Evolutionary conservation across 257 asterid genomes (phyloP).

Genomic region (Primulina tabacum): DNA sequence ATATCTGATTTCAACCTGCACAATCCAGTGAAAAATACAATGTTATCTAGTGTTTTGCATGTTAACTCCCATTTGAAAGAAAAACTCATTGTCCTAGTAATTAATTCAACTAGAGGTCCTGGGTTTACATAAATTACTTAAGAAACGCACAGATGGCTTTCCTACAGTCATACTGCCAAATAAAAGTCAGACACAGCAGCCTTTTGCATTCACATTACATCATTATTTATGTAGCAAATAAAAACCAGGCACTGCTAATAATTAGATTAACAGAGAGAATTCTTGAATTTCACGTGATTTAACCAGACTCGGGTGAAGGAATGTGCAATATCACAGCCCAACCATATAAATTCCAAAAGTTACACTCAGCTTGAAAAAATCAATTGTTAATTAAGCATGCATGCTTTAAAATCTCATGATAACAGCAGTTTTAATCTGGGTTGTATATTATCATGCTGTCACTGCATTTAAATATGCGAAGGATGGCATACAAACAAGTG

Average conservation of each 20-base stretch:
- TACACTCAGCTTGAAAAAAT: background rate
- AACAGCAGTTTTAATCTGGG: background rate
- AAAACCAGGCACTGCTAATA: background rate
- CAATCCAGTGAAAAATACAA: slow-evolving; percentile 26
- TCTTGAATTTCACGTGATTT: background rate
- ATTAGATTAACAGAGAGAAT: background rate
- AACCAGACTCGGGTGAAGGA: background rate
- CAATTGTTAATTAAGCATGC: background rate
- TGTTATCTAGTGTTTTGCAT: slow-evolving; percentile 12
- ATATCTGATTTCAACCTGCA: slow-evolving; percentile 89
- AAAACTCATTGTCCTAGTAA: background rate
- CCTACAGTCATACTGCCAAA: background rate
- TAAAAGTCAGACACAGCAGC: background rate
- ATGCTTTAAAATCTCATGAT: slow-evolving; percentile 1
- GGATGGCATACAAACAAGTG: slow-evolving; percentile 4
- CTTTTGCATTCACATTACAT: background rate
- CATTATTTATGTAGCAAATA: background rate
- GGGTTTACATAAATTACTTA: background rate
- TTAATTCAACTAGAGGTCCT: background rate
- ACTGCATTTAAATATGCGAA: slow-evolving; percentile 1
- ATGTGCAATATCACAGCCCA: background rate
- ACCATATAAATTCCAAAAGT: background rate
- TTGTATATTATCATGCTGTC: slow-evolving; percentile 6
- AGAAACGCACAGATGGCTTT: background rate
- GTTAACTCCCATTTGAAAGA: background rate